Evolutionary conservation across 352 stramenopile species (phyloP), one percentile per base, ranked within the genome.

Genomic region (Globisporangium iwayamae): DNA sequence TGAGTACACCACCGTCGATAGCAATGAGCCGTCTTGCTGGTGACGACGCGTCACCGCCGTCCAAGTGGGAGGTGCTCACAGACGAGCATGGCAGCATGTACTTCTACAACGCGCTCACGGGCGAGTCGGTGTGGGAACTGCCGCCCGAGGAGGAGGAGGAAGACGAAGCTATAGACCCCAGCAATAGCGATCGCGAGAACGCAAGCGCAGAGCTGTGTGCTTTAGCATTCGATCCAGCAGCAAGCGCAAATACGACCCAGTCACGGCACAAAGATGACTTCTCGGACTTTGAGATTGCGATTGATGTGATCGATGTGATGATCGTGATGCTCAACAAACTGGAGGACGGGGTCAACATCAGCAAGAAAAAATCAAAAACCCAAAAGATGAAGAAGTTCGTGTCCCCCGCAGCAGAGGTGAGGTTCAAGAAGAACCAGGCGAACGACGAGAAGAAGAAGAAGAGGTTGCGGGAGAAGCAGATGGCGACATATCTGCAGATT

Each of bases 51-150:
- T 34, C 39, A 20, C 22, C 30, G 4, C n/a, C 20, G 38, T 34
- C 47, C 34, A 58, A 81, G 56, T 94, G 85, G 85, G 68, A 89
- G 48, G 73, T 89, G 36, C 78, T 83, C 51, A 64, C 77, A 14
- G 83, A 91, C 43, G 77, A 87, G n/a, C 59, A 77, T 62, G 82
- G 80, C 38, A 89, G 84, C 64, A 63, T 89, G 51, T 94, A 91
- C 78, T 92, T 91, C 55, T 90, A 81, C 68, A 91, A 90, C 71
- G 75, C 59, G 9, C 3, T 77, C 53, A 87, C 83, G 2, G 83
- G 80, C 13, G 80, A 91, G 62, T 86, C 85, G 1, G 66, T 81
- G 50, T 94, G 85, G 85, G 78, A 88, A 67, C 62, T 89, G 36
- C 85, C 85, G 0, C 56, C 66, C 1, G 78, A 88, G 41, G 68